Conservation (phyloP, 2,329 filamentous ascomycete genomes). For the Cordyceps cateniannulata region DNA sequence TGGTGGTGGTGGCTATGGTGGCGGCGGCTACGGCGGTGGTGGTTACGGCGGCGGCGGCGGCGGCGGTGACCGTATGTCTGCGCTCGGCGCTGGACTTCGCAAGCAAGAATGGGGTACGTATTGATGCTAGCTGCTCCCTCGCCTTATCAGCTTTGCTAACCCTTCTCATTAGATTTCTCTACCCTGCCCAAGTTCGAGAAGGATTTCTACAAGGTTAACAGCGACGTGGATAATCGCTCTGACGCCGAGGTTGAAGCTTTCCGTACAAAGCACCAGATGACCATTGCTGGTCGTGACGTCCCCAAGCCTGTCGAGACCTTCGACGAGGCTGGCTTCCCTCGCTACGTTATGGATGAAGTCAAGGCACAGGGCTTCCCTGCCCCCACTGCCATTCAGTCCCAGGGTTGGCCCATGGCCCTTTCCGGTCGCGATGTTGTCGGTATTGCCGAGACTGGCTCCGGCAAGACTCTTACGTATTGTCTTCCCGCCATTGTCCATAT, state of each 20-base stretch:
- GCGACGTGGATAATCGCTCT: slow-evolving; percentile 67
- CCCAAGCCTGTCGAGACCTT: slow-evolving; percentile 95
- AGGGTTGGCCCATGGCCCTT: slow-evolving; percentile 98
- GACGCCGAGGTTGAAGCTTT: slow-evolving; percentile 79
- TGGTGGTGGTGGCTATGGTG: slow-evolving; percentile 35
- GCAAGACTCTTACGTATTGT: slow-evolving; percentile 98
- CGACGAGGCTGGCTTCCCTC: slow-evolving; percentile 94
- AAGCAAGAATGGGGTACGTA: slow-evolving; percentile 80
- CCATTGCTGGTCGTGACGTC: slow-evolving; percentile 71
- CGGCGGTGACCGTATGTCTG: slow-evolving; percentile 89
- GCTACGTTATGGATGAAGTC: slow-evolving; percentile 96
- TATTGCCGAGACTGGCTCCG: slow-evolving; percentile 98
- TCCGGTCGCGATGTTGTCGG: slow-evolving; percentile 97
- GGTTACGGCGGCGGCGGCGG: slow-evolving; percentile 43
- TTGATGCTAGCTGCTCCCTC: slow-evolving; percentile 14
- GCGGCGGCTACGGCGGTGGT: slow-evolving; percentile 30
- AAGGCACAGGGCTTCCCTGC: slow-evolving; percentile 94
- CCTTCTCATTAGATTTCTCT: slow-evolving; percentile 53
- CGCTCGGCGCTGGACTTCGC: slow-evolving; percentile 81
- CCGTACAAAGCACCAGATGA: slow-evolving; percentile 77
- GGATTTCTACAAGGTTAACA: slow-evolving; percentile 96
- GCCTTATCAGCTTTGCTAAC: slow-evolving; percentile 25
- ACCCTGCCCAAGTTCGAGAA: slow-evolving; percentile 95
- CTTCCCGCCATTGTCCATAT: slow-evolving; percentile 98
- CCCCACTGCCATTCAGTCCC: slow-evolving; percentile 93